Percentiles rank a stretch among this genome's conserved stretches.
These are phyloP conservation scores for Climacium dendroides DNA, from an alignment of 225 moss, liverwort and hornwort genomes.

Conservation along the genomic window DNA sequence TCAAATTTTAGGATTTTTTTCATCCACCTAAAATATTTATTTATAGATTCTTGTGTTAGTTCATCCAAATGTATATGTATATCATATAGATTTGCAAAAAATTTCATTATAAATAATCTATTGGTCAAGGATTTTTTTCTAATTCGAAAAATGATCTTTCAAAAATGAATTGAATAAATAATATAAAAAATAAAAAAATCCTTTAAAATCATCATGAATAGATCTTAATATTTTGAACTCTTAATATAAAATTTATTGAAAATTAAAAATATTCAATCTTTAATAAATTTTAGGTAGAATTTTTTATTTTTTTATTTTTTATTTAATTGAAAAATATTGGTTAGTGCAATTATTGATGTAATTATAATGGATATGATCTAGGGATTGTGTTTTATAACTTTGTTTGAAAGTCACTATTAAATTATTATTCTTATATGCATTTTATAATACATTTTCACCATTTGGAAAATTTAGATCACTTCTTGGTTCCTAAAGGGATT, in stretches of 20 bases:
- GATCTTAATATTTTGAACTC: too few species aligned
- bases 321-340: not conserved
- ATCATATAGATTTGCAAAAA: rapidly evolving
- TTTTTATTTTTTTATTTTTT: not conserved
- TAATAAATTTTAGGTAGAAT: not conserved
- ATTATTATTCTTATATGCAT: not conserved
- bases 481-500: too few species aligned
- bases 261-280: not conserved
- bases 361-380: not conserved
- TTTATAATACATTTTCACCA: not conserved
- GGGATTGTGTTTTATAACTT: not conserved
- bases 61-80: not conserved
- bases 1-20: not conserved
- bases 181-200: not conserved
- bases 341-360: not conserved
- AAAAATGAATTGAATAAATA: not conserved
- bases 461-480: too few species aligned
- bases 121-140: not conserved
- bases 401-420: not conserved
- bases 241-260: not conserved
- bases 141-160: not conserved
- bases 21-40: not conserved
- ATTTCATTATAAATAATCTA: not conserved
- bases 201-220: not conserved
- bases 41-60: not conserved